phyloP scores from a whole-genome alignment of 1,284 basidiomycete genomes.

The Inonotus obliquus region DNA sequence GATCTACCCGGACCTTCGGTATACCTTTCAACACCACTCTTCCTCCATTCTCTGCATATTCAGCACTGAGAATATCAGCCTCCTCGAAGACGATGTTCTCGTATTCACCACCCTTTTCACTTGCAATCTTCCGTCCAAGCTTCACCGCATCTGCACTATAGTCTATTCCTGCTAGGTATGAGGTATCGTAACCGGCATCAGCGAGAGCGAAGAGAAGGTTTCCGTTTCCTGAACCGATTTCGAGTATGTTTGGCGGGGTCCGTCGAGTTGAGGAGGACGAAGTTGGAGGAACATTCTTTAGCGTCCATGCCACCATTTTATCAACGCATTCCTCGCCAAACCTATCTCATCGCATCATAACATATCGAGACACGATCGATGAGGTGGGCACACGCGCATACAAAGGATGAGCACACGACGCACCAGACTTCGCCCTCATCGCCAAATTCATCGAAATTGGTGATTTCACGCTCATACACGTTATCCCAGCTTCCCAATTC shows the following conservation, averaged over 20 bases:
- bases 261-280: background rate
- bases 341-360: conserved; percentile 42
- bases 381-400: too few relatives aligned
- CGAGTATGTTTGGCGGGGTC: conserved; percentile 48
- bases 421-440: conserved; percentile 91
- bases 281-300: conserved; percentile 44
- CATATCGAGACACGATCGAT: too few relatives aligned
- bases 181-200: conserved; percentile 58
- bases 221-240: conserved; percentile 86
- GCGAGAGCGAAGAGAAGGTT: conserved; percentile 71
- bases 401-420: conserved; percentile 17
- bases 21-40: conserved; percentile 22
- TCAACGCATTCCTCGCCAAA: conserved; percentile 79
- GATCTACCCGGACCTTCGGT: background rate
- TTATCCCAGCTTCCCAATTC: conserved; percentile 58
- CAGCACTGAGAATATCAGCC: conserved; percentile 53
- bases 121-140: conserved; percentile 51
- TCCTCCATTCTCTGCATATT: background rate
- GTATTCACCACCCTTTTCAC: conserved; percentile 28
- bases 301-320: conserved; percentile 74
- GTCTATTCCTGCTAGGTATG: conserved; percentile 68
- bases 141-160: conserved; percentile 74
- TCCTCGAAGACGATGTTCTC: conserved; percentile 44
- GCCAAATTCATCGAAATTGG: conserved; percentile 75
- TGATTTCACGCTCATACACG: conserved; percentile 67